These are phyloP conservation scores for Atkinsonella hypoxylon DNA, from an alignment of 2,329 filamentous ascomycete genomes.

Conservation along the genomic window DNA sequence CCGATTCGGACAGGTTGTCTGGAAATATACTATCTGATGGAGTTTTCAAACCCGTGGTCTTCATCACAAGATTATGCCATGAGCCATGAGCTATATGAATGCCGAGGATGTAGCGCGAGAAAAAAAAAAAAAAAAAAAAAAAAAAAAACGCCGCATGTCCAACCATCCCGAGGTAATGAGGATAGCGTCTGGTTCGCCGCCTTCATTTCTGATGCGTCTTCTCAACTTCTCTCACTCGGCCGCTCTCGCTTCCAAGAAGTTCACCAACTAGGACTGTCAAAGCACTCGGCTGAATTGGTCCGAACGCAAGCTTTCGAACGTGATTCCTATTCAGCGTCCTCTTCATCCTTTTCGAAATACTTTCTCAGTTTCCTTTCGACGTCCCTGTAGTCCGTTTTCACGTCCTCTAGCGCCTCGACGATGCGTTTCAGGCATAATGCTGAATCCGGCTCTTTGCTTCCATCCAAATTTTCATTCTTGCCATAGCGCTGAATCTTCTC, in stretches of 20 bases:
- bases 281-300: neutral
- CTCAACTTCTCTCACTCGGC: neutral
- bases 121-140: neutral
- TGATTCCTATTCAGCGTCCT: slow-evolving; percentile 11
- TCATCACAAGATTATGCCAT: neutral
- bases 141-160: neutral
- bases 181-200: neutral
- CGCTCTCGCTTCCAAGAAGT: neutral
- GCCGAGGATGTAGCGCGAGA: neutral
- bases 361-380: slow-evolving; percentile 57
- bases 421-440: slow-evolving; percentile 59
- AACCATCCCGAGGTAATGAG: neutral
- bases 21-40: neutral
- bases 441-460: slow-evolving; percentile 53
- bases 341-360: slow-evolving; percentile 40
- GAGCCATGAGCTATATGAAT: slow-evolving; percentile 1
- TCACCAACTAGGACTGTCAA: neutral
- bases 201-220: neutral
- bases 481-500: slow-evolving; percentile 95
- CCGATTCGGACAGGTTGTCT: neutral
- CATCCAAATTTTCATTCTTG: slow-evolving; percentile 67
- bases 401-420: slow-evolving; percentile 53
- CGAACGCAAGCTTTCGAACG: neutral
- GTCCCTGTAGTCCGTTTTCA: slow-evolving; percentile 66
- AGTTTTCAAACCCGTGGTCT: neutral